Conservation (phyloP, 2,329 filamentous ascomycete genomes). For the Xylariaceae sp. region DNA sequence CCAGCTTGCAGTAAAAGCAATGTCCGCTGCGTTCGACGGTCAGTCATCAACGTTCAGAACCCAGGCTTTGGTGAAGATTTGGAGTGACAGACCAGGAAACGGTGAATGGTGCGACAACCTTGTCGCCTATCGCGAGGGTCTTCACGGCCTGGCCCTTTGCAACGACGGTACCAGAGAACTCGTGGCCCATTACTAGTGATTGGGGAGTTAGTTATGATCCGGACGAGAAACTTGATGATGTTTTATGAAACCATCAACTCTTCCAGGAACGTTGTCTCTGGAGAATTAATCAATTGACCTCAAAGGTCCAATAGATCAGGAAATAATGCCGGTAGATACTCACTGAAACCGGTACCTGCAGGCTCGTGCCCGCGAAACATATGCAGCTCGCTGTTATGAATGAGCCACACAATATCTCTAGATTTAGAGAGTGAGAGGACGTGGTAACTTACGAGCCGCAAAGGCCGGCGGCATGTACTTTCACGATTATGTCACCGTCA, state of each 20-base stretch:
- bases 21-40: conserved; percentile 41
- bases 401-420: neutral
- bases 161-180: conserved; percentile 75
- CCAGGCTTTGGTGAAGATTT: neutral
- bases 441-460: conserved; percentile 70
- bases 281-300: too few species aligned
- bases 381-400: conserved; percentile 66
- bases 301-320: too few species aligned
- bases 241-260: too few species aligned
- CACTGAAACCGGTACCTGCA: conserved; percentile 57
- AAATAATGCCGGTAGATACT: too few species aligned
- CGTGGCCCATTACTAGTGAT: conserved; percentile 82
- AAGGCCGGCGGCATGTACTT: conserved; percentile 76
- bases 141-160: conserved; percentile 65
- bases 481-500: conserved; percentile 73
- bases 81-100: conserved; percentile 59
- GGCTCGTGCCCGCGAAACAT: conserved; percentile 79
- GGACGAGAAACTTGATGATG: too few species aligned
- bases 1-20: conserved; percentile 82
- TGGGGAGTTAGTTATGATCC: too few species aligned
- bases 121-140: conserved; percentile 68
- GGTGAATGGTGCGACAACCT: conserved; percentile 80
- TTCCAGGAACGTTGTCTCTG: too few species aligned
- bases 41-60: neutral
- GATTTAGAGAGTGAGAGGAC: conserved; percentile 1